These are phyloP conservation scores for Starmera quercuum DNA, from an alignment of 805 yeast genomes.

Conservation along the genomic window DNA sequence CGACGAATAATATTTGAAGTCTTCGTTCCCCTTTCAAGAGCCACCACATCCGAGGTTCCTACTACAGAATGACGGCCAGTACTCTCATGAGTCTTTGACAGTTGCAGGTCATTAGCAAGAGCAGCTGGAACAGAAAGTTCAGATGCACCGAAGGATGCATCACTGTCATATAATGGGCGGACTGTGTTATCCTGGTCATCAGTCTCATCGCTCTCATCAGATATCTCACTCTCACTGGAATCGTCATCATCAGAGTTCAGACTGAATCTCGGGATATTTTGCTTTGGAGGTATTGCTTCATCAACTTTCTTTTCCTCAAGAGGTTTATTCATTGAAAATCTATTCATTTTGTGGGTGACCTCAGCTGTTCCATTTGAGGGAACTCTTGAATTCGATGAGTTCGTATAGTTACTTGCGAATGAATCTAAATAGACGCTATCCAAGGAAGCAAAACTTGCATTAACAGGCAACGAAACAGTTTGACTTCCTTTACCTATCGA, in stretches of 20 bases:
- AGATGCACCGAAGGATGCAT: conserved; percentile 1
- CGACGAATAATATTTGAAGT: background rate
- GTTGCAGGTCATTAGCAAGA: conserved; percentile 6
- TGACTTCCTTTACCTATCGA: conserved; percentile 38
- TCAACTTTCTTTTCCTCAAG: conserved; percentile 6
- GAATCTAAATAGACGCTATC: conserved; percentile 62
- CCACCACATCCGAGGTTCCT: background rate
- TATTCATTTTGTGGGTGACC: conserved; percentile 8
- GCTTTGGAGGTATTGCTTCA: conserved; percentile 15
- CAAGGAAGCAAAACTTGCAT: conserved; percentile 71
- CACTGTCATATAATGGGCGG: background rate
- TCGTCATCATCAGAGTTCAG: conserved; percentile 4
- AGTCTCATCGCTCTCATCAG: conserved; percentile 19
- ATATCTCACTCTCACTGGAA: conserved; percentile 2
- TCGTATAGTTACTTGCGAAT: conserved; percentile 21
- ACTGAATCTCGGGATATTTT: conserved; percentile 1
- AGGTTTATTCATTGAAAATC: conserved; percentile 12
- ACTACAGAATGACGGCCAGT: background rate
- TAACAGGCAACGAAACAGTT: conserved; percentile 60
- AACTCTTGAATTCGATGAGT: conserved; percentile 11
- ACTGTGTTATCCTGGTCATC: conserved; percentile 8
- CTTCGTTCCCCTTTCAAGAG: background rate
- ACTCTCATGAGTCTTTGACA: background rate
- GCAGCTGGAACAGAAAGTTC: conserved; percentile 10
- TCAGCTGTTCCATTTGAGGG: background rate